phyloP scores from a whole-genome alignment of 192 early-diverging fungal genomes.

The Coemansia sp. region DNA sequence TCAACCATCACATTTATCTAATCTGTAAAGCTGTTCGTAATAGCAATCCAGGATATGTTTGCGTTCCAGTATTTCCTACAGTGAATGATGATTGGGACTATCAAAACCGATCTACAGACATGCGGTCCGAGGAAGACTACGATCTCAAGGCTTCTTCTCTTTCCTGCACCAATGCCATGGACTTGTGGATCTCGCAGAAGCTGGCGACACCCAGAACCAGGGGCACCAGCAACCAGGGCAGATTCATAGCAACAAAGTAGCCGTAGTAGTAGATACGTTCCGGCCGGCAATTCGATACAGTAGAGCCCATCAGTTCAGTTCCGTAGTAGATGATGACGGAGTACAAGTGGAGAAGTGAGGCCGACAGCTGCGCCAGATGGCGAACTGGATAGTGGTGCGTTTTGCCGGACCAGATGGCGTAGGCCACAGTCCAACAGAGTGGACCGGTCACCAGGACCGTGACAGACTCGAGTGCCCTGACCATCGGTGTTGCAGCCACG shows the following conservation, averaged over 20 bases:
- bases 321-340: slow-evolving; percentile 64
- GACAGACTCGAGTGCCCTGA: slow-evolving; percentile 61
- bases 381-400: slow-evolving; percentile 21
- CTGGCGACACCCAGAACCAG: slow-evolving; percentile 32
- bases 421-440: slow-evolving; percentile 29
- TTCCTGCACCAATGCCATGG: slow-evolving; percentile 16
- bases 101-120: not conserved
- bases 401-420: slow-evolving; percentile 21
- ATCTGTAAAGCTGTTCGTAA: too few species aligned
- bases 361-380: slow-evolving; percentile 58
- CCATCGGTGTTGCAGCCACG: slow-evolving; percentile 56
- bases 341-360: slow-evolving; percentile 65
- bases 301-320: slow-evolving; percentile 55
- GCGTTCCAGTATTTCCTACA: not conserved
- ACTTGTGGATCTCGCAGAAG: slow-evolving; percentile 3
- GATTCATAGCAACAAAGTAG: slow-evolving; percentile 66
- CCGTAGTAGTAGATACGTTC: slow-evolving; percentile 63
- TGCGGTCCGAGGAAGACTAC: not conserved
- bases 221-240: slow-evolving; percentile 67
- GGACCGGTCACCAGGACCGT: slow-evolving; percentile 56
- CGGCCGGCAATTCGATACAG: slow-evolving; percentile 56
- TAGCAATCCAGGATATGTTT: too few species aligned
- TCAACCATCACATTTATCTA: too few species aligned
- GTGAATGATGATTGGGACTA: not conserved
- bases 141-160: too few species aligned